These are phyloP conservation scores for Ilex paraguariensis DNA, from an alignment of 305 asterid species.

Conservation along the genomic window DNA sequence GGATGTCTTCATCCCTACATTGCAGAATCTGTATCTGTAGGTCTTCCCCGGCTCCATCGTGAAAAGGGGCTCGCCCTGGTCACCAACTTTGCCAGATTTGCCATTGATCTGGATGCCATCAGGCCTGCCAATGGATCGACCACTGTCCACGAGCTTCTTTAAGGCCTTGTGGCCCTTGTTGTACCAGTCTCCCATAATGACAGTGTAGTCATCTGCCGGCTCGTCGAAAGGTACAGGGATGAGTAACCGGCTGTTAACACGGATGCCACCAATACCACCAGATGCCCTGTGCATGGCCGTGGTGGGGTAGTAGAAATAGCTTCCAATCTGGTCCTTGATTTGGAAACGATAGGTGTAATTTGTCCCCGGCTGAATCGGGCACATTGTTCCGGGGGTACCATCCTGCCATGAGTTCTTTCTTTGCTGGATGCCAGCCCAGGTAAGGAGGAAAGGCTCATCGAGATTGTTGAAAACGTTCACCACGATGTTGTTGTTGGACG, in stretches of 20 bases:
- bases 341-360: conserved; percentile 35
- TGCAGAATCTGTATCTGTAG: conserved; percentile 70
- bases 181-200: conserved; percentile 73
- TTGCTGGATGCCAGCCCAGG: conserved; percentile 31
- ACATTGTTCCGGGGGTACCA: conserved; percentile 68
- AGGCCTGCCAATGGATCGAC: conserved; percentile 56
- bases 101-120: conserved; percentile 81
- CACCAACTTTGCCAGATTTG: conserved; percentile 45
- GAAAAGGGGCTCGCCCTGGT: conserved; percentile 35
- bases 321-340: conserved; percentile 68
- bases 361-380: conserved; percentile 62
- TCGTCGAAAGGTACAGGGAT: conserved; percentile 67
- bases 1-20: conserved; percentile 56
- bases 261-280: conserved; percentile 56
- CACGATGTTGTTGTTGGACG: no score
- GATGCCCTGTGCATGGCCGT: conserved; percentile 50
- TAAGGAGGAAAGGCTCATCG: conserved; percentile 43
- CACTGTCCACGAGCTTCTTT: conserved; percentile 42
- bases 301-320: conserved; percentile 65
- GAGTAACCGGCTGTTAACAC: conserved; percentile 62
- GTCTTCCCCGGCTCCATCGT: conserved; percentile 64
- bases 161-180: conserved; percentile 68
- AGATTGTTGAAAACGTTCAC: conserved; percentile 60
- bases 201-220: conserved; percentile 48
- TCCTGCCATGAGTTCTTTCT: conserved; percentile 59